A percentile compares a stretch with the other conserved stretches of the same genome.
Conservation (phyloP, 768 basidiomycete genomes). For the Terana coerulea region DNA sequence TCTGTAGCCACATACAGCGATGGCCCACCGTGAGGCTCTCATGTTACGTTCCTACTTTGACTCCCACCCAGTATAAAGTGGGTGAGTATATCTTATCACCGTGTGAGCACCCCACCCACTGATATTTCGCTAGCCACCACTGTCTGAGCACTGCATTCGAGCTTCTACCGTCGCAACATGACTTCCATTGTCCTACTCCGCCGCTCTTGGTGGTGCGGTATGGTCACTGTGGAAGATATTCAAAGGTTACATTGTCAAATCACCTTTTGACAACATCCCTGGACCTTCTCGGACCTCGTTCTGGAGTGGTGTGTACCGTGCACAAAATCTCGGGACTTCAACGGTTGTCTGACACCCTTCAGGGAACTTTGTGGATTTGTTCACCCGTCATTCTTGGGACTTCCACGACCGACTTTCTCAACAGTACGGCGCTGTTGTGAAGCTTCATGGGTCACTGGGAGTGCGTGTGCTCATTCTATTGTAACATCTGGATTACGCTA, state of each 20-base stretch:
- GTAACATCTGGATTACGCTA: not conserved
- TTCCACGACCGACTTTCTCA: not conserved
- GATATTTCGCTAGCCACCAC: too few relatives aligned
- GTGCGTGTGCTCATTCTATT: not conserved
- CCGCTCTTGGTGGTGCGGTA: not conserved
- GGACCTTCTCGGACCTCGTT: conserved; percentile 7
- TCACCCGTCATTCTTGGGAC: conserved; percentile 4
- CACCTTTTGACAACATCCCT: conserved; percentile 13
- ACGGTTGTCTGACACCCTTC: too few relatives aligned
- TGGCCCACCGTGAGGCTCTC: too few relatives aligned
- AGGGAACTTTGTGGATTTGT: conserved; percentile 9
- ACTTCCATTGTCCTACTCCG: not conserved
- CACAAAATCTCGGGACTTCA: too few relatives aligned
- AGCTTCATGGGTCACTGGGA: conserved; percentile 7
- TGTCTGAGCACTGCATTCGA: too few relatives aligned
- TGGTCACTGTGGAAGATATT: conserved; percentile 3
- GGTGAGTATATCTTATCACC: too few relatives aligned
- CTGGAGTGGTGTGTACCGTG: conserved; percentile 3
- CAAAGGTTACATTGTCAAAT: conserved; percentile 3
- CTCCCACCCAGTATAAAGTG: too few relatives aligned
- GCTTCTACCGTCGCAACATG: not conserved
- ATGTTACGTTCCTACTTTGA: too few relatives aligned
- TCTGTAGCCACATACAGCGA: too few relatives aligned
- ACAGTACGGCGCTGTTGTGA: conserved; percentile 6
- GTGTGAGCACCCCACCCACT: too few relatives aligned